These are phyloP conservation scores for Pleurotus citrinopileatus DNA, from an alignment of 768 basidiomycete genomes.

Conservation along the genomic window DNA sequence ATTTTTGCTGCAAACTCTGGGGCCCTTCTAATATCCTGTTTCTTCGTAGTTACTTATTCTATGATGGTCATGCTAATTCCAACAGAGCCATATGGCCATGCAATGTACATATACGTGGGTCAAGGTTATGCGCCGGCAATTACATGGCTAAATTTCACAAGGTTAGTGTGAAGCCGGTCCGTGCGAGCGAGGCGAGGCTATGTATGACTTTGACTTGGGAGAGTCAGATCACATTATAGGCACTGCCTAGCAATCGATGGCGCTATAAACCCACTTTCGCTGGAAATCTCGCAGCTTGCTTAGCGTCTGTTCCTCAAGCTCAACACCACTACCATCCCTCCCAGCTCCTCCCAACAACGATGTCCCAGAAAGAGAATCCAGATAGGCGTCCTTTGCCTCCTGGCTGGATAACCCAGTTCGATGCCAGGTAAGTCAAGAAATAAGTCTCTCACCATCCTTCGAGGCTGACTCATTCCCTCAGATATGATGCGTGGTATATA, in stretches of 20 bases:
- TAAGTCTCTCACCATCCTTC: constrained; percentile 19
- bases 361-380: constrained; percentile 33
- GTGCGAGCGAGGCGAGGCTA: neutral
- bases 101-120: too few species aligned
- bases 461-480: constrained; percentile 23
- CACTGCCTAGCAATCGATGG: constrained; percentile 7
- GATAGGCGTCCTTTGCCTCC: constrained; percentile 30
- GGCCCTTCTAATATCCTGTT: constrained; percentile 1
- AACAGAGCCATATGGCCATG: constrained; percentile 1
- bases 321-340: constrained; percentile 11
- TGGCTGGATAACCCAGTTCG: constrained; percentile 53
- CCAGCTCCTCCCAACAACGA: constrained; percentile 14
- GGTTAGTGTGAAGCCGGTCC: neutral
- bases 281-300: too few species aligned
- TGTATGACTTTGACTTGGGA: neutral
- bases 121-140: neutral
- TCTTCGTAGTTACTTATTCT: neutral
- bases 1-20: neutral
- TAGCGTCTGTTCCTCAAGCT: constrained; percentile 5
- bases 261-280: constrained; percentile 10
- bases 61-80: constrained; percentile 2
- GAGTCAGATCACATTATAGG: constrained; percentile 10
- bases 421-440: constrained; percentile 50
- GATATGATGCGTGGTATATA: constrained; percentile 72
- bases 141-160: neutral